Evolutionary conservation across 1,139 yeast genomes (phyloP).

Genomic region (Debaryomyces psychrophilus): DNA sequence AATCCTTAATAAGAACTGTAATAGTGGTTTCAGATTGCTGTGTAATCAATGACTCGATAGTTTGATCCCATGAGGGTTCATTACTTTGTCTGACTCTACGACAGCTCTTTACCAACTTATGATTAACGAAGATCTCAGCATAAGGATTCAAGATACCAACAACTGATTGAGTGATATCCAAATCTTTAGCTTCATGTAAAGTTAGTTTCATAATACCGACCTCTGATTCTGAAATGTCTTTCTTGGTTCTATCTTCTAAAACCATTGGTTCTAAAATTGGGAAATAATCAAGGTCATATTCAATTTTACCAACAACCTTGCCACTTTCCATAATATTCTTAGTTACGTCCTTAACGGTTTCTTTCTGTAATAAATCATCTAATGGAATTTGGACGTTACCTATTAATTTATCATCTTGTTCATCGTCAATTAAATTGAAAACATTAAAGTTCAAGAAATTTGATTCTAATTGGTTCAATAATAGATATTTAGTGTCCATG

Average conservation of each 20-base stretch:
- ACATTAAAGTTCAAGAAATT: slow-evolving; percentile 57
- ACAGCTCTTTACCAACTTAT: slow-evolving; percentile 53
- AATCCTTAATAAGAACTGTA: slow-evolving; percentile 60
- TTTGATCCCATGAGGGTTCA: slow-evolving; percentile 72
- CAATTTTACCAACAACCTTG: slow-evolving; percentile 59
- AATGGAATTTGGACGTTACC: slow-evolving; percentile 62
- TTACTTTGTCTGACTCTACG: slow-evolving; percentile 67
- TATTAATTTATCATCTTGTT: slow-evolving; percentile 56
- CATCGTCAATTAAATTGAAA: slow-evolving; percentile 52
- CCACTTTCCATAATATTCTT: slow-evolving; percentile 52
- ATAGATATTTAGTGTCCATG: slow-evolving; percentile 64
- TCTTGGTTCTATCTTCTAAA: slow-evolving; percentile 55
- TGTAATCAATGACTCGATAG: slow-evolving; percentile 61
- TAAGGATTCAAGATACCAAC: slow-evolving; percentile 74
- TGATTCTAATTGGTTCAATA: slow-evolving; percentile 61
- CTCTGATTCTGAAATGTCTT: slow-evolving; percentile 56
- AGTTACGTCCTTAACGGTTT: slow-evolving; percentile 34
- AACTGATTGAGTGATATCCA: slow-evolving; percentile 65
- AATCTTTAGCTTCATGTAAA: slow-evolving; percentile 70
- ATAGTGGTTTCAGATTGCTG: slow-evolving; percentile 60
- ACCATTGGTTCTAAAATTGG: slow-evolving; percentile 54
- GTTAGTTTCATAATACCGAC: slow-evolving; percentile 73
- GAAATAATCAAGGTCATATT: slow-evolving; percentile 65
- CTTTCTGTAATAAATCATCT: slow-evolving; percentile 60
- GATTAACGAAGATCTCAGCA: slow-evolving; percentile 65